These are phyloP conservation scores for Tuber melanosporum DNA, from an alignment of 495 filamentous ascomycete genomes.

Conservation along the genomic window DNA sequence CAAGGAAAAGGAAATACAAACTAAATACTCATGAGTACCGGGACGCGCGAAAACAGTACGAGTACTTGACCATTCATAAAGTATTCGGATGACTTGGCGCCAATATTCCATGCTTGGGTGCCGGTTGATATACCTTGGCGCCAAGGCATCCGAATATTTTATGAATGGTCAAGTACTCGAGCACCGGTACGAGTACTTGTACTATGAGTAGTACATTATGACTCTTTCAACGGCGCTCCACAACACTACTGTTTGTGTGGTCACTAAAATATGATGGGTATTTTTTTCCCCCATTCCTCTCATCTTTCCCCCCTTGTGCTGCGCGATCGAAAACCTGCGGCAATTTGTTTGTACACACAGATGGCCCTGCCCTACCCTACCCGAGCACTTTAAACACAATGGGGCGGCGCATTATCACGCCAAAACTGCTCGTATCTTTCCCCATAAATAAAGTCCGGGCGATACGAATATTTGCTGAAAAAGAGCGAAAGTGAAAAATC, in stretches of 20 bases:
- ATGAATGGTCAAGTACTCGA: too few relatives aligned
- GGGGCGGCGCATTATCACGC: background rate
- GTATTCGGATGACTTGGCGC: too few relatives aligned
- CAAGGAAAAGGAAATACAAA: background rate
- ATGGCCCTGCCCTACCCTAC: background rate
- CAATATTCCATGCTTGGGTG: too few relatives aligned
- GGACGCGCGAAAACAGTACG: too few relatives aligned
- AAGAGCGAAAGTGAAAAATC: background rate
- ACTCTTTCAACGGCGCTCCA: background rate
- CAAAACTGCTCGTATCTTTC: background rate
- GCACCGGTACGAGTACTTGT: background rate
- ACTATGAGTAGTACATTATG: background rate
- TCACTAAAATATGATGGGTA: background rate
- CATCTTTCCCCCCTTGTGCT: background rate
- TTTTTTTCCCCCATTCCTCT: background rate
- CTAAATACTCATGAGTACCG: background rate
- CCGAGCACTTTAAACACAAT: background rate
- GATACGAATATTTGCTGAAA: background rate
- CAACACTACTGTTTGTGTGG: background rate
- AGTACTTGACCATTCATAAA: too few relatives aligned
- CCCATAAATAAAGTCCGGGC: background rate
- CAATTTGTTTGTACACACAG: background rate
- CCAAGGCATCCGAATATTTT: too few relatives aligned
- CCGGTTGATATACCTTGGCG: too few relatives aligned
- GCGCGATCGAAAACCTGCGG: background rate